Percentiles rank a stretch among this genome's conserved stretches.
These are phyloP conservation scores for Halophytophthora polymorphica DNA, from an alignment of 352 stramenopile species.

Conservation along the genomic window DNA sequence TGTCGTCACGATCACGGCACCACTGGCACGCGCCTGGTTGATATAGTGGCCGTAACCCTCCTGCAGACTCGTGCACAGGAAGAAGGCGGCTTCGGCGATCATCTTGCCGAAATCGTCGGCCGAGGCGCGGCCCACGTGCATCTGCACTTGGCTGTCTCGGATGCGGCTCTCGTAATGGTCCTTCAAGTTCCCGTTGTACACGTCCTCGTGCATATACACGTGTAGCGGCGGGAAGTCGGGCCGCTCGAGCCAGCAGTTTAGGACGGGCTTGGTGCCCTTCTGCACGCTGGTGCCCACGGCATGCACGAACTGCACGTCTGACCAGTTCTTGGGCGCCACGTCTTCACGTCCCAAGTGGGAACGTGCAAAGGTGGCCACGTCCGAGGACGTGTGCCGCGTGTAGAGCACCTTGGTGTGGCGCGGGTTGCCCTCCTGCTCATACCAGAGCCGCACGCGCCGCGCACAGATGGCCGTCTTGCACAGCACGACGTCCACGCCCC, in stretches of 20 bases:
- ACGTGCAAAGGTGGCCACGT: constrained; percentile 40
- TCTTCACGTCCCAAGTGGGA: constrained; percentile 20
- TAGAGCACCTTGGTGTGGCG: constrained; percentile 48
- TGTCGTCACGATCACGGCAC: constrained; percentile 46
- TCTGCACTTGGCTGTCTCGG: constrained; percentile 17
- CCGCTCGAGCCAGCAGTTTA: constrained; percentile 55
- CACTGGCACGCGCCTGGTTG: constrained; percentile 55
- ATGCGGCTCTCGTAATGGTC: constrained; percentile 30
- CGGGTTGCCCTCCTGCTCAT: constrained; percentile 52
- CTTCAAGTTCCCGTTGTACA: constrained; percentile 32
- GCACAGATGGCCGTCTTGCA: constrained; percentile 58
- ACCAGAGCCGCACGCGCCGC: constrained; percentile 41
- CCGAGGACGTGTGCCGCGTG: constrained; percentile 54
- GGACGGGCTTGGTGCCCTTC: constrained; percentile 45
- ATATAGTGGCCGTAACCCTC: constrained; percentile 76
- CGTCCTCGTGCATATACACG: constrained; percentile 43
- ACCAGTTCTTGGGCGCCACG: constrained; percentile 45
- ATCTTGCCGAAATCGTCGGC: constrained; percentile 43
- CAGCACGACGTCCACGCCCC: constrained; percentile 44
- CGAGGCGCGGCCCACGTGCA: constrained; percentile 36
- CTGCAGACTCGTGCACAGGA: constrained; percentile 56
- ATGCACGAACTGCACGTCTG: constrained; percentile 43
- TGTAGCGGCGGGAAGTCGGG: constrained; percentile 48
- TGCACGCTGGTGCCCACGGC: constrained; percentile 48
- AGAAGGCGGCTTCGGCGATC: constrained; percentile 48